These are phyloP conservation scores for Agaricus subrufescens DNA, from an alignment of 768 basidiomycete species.

Conservation along the genomic window DNA sequence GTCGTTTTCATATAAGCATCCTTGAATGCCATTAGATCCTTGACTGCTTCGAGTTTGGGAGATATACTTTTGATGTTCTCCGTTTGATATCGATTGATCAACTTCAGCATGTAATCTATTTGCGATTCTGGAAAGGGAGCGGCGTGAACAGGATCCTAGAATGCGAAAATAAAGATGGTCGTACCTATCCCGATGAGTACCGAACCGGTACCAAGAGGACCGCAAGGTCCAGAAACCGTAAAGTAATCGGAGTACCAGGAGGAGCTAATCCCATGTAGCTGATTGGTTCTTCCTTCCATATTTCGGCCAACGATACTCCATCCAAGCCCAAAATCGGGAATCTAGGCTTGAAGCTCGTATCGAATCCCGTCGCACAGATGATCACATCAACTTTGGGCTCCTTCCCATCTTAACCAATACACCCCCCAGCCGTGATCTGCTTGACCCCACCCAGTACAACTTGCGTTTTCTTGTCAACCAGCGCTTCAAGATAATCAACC, in stretches of 20 bases:
- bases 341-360: slow-evolving; percentile 24
- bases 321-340: slow-evolving; percentile 23
- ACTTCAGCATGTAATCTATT: too few relatives aligned
- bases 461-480: slow-evolving; percentile 21
- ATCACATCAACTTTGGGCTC: slow-evolving; percentile 24
- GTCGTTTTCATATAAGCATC: slow-evolving; percentile 24
- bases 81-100: too few relatives aligned
- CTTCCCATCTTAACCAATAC: slow-evolving; percentile 17
- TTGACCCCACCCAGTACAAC: slow-evolving; percentile 23
- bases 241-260: slow-evolving; percentile 18
- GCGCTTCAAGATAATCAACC: slow-evolving; percentile 24
- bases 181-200: too few relatives aligned
- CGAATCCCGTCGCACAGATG: slow-evolving; percentile 30
- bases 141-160: too few relatives aligned
- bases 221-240: too few relatives aligned
- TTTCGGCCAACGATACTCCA: slow-evolving; percentile 21
- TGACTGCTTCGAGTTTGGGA: too few relatives aligned
- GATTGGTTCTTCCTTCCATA: slow-evolving; percentile 22
- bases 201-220: too few relatives aligned
- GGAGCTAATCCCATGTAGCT: slow-evolving; percentile 23
- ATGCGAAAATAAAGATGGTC: too few relatives aligned
- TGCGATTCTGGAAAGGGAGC: too few relatives aligned
- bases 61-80: too few relatives aligned
- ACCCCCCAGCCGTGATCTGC: slow-evolving; percentile 22
- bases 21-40: slow-evolving; percentile 16